Conservation (phyloP, 805 yeast genomes). For the Ogataea paraovalis region DNA sequence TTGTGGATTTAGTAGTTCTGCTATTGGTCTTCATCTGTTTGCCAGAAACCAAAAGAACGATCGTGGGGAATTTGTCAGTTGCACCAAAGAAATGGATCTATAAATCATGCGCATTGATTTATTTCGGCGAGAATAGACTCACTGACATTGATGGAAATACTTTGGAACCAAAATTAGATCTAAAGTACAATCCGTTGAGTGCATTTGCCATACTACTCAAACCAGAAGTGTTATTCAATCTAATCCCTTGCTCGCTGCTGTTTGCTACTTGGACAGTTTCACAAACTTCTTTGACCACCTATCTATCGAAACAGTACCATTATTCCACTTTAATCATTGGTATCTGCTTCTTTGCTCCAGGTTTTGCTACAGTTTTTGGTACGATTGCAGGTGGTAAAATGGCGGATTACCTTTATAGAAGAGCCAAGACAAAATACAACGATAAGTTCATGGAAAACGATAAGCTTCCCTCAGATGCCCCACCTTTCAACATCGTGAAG, state of each 20-base stretch:
- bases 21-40: constrained; percentile 35
- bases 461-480: constrained; percentile 7
- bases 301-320: constrained; percentile 45
- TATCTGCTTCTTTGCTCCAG: constrained; percentile 69
- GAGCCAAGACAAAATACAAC: constrained; percentile 30
- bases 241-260: constrained; percentile 58
- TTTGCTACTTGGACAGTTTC: constrained; percentile 69
- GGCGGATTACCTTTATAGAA: constrained; percentile 48
- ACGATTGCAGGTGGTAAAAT: constrained; percentile 55
- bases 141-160: constrained; percentile 27
- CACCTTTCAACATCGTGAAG: constrained; percentile 49
- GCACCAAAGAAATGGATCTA: constrained; percentile 42
- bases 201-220: constrained; percentile 16
- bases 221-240: constrained; percentile 36
- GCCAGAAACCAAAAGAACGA: constrained; percentile 72
- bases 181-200: constrained; percentile 26
- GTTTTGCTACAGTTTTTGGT: constrained; percentile 60
- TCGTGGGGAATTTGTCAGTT: constrained; percentile 74
- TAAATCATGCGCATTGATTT: constrained; percentile 40
- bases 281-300: constrained; percentile 60
- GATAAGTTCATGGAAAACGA: constrained; percentile 22
- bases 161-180: constrained; percentile 9
- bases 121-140: constrained; percentile 29
- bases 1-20: constrained; percentile 51
- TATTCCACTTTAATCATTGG: constrained; percentile 60